These are phyloP conservation scores for Sphaerosporella brunnea DNA, from an alignment of 495 filamentous ascomycete genomes.

Conservation along the genomic window DNA sequence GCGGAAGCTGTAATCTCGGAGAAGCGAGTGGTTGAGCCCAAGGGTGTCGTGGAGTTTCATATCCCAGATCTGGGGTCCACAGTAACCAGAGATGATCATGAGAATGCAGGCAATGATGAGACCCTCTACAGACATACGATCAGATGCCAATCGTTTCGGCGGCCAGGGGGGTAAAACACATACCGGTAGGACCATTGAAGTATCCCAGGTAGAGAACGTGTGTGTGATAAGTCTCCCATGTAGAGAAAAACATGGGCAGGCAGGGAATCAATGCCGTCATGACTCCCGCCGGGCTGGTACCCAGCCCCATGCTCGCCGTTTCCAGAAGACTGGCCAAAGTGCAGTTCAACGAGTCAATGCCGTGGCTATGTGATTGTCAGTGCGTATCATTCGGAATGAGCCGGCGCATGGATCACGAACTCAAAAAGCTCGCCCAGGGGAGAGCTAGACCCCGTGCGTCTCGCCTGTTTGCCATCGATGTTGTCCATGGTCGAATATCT, in stretches of 20 bases:
- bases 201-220: slow-evolving; percentile 94
- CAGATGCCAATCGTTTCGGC: neutral
- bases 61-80: slow-evolving; percentile 76
- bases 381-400: slow-evolving; percentile 2
- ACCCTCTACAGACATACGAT: slow-evolving; percentile 42
- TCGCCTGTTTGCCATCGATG: slow-evolving; percentile 91
- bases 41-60: slow-evolving; percentile 48
- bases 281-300: slow-evolving; percentile 60
- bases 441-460: slow-evolving; percentile 86
- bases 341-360: slow-evolving; percentile 94
- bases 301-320: slow-evolving; percentile 79
- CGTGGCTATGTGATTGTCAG: slow-evolving; percentile 44
- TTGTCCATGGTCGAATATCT: slow-evolving; percentile 97
- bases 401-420: slow-evolving; percentile 25
- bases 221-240: slow-evolving; percentile 98
- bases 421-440: slow-evolving; percentile 93
- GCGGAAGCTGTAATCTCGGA: slow-evolving; percentile 47
- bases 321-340: slow-evolving; percentile 77
- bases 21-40: slow-evolving; percentile 35
- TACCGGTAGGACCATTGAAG: slow-evolving; percentile 80
- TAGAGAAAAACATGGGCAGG: slow-evolving; percentile 97
- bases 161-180: neutral
- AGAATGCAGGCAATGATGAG: slow-evolving; percentile 69
- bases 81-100: slow-evolving; percentile 73
- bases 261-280: slow-evolving; percentile 85